Base-by-base conservation (phyloP, 352 stramenopile species). In the Pythium chondricola region DNA sequence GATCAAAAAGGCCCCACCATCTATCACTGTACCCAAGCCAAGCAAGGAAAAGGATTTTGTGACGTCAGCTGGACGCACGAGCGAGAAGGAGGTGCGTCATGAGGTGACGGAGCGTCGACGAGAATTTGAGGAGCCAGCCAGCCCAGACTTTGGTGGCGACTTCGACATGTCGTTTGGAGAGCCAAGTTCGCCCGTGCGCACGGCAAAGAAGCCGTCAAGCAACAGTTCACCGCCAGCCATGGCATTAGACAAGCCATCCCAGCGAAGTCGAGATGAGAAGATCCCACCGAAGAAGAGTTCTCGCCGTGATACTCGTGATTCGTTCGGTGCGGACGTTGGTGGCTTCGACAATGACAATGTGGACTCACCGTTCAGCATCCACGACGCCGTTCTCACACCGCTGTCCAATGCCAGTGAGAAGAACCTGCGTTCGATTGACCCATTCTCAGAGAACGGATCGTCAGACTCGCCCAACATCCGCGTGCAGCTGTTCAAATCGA, bases 401-500 rank as follows among this genome's bases (percentile, higher is more conserved):
- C 26, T 90, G 1, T 88, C 76, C 0, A 85, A 88, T 43, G 77
- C 73, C 27, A 89, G 78, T 31, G 69, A 86, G 50, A 73, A 78
- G 10, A 75, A 73, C 21, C 52, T 88, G 22, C 63, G 67, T 9
- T 74, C 65, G 1, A 84, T 84, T 45, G 68, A 67, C 17, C 66
- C 67, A 1, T 85, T 84, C 52, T 76, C 68, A 0, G 67, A 74
- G n/a, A 74, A 71, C 44, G 52, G 46, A 1, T 82, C 67, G 3
- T 14, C 37, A 6, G 43, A 71, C 2, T 83, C 72, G 2, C 75
- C 71, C 0, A 63, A 69, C 14, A 79, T 87, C 35, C 74, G 56
- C 13, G 70, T 78, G 14, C 59, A 76, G 22, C 48, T 88, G n/a
- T 88, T 88, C 48, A 58, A 58, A 36, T 33, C 39, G 6, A 49